Conservation (phyloP, 139 green algal species). For the Closterium sp. region DNA sequence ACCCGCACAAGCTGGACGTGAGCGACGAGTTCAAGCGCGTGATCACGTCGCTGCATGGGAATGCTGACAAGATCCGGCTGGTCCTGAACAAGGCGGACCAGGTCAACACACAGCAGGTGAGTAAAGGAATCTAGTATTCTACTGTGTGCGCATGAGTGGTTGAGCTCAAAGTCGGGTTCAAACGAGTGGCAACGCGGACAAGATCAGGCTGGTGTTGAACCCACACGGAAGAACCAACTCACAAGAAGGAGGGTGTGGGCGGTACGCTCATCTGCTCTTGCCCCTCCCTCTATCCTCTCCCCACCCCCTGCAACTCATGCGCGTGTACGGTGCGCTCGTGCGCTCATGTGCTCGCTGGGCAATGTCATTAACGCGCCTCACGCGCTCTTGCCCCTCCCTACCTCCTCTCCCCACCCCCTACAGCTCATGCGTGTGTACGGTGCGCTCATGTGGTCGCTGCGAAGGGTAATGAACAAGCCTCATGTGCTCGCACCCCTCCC, state of each 20-base stretch:
- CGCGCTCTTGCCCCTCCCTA: slow-evolving; percentile 15
- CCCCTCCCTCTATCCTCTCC: too few relatives aligned
- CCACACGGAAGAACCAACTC: too few relatives aligned
- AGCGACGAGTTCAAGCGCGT: slow-evolving; percentile 92
- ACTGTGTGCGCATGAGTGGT: too few relatives aligned
- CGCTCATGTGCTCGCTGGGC: slow-evolving; percentile 95
- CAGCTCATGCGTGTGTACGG: slow-evolving; percentile 97
- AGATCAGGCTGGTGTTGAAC: slow-evolving; percentile 43
- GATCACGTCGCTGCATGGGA: slow-evolving; percentile 60
- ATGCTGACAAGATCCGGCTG: slow-evolving; percentile 92
- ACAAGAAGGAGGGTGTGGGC: too few relatives aligned
- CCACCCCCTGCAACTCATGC: slow-evolving; percentile 85
- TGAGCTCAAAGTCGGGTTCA: neutral
- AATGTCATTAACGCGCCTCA: slow-evolving; percentile 93
- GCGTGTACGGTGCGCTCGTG: slow-evolving; percentile 95
- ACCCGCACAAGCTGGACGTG: slow-evolving; percentile 96
- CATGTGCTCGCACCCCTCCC: too few relatives aligned
- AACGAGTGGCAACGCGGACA: slow-evolving; percentile 92
- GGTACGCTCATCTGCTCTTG: too few relatives aligned
- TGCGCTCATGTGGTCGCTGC: slow-evolving; percentile 49
- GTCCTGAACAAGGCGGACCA: slow-evolving; percentile 97
- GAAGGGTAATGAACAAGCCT: too few relatives aligned
- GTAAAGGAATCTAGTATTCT: too few relatives aligned
- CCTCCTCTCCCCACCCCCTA: too few relatives aligned
- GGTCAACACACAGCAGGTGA: slow-evolving; percentile 52